Percentiles rank a stretch among this genome's conserved stretches.
Evolutionary conservation across 106 monocot genomes (phyloP).

Genomic region (Dioscorea dumetorum): DNA sequence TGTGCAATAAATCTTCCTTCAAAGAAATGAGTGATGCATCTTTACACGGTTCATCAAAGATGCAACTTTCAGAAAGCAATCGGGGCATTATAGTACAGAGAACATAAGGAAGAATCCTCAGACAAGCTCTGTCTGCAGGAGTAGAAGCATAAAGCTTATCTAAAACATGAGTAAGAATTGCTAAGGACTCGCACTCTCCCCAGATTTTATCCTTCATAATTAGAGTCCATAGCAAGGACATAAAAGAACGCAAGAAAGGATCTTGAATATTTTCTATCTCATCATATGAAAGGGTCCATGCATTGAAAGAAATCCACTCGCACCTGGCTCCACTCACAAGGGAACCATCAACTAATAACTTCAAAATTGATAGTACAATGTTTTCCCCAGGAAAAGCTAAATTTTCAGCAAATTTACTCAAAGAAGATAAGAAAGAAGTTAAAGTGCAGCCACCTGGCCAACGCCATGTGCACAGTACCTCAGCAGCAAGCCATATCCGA

Average conservation of each 20-base stretch:
- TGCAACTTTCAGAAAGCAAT: slow-evolving; percentile 18
- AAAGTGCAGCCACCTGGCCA: slow-evolving; percentile 57
- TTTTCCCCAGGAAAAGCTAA: slow-evolving; percentile 9
- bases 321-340: slow-evolving; percentile 28
- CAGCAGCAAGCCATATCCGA: slow-evolving; percentile 89
- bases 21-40: slow-evolving; percentile 14
- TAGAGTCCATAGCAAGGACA: slow-evolving; percentile 39
- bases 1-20: slow-evolving; percentile 25
- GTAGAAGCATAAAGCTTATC: slow-evolving; percentile 36
- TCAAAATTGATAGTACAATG: slow-evolving; percentile 32
- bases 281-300: slow-evolving; percentile 61
- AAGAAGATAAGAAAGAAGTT: slow-evolving; percentile 52
- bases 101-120: slow-evolving; percentile 77
- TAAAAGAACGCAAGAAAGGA: slow-evolving; percentile 68
- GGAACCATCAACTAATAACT: slow-evolving; percentile 59
- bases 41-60: slow-evolving; percentile 22
- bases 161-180: slow-evolving; percentile 45
- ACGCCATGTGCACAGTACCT: slow-evolving; percentile 83
- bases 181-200: slow-evolving; percentile 44
- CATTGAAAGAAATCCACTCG: slow-evolving; percentile 42
- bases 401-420: slow-evolving; percentile 46
- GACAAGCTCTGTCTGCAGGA: slow-evolving; percentile 37
- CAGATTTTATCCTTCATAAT: slow-evolving; percentile 40
- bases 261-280: slow-evolving; percentile 67
- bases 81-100: slow-evolving; percentile 45